phyloP scores from a whole-genome alignment of 345 rosid genomes.

The Pistacia atlantica region DNA sequence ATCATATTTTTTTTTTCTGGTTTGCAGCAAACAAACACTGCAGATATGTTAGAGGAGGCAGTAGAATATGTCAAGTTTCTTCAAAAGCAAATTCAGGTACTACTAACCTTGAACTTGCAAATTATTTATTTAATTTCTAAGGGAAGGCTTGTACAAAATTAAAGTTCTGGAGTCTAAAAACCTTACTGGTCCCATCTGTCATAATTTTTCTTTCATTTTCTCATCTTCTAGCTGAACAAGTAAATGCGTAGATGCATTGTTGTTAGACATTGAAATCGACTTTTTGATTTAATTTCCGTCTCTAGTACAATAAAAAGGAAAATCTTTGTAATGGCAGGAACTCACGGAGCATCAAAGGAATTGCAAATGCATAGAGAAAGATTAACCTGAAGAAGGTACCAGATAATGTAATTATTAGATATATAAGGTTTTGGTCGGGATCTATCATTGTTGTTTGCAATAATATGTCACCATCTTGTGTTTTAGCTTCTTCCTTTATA shows the following conservation, averaged over 20 bases:
- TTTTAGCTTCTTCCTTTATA: constrained; percentile 3
- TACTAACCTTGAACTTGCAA: constrained; percentile 1
- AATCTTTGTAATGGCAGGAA: constrained; percentile 49
- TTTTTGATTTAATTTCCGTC: neutral
- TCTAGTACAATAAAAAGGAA: neutral
- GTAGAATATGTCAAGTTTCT: constrained; percentile 76
- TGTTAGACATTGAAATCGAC: neutral
- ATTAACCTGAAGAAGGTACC: constrained; percentile 33
- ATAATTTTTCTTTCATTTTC: neutral
- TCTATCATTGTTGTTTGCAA: constrained; percentile 8
- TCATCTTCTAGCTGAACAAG: neutral
- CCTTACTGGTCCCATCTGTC: neutral
- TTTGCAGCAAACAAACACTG: constrained; percentile 87
- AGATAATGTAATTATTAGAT: constrained; percentile 16
- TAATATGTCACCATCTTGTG: neutral
- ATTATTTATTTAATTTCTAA: constrained; percentile 1
- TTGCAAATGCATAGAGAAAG: constrained; percentile 64
- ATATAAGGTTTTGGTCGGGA: neutral
- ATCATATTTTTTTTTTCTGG: neutral
- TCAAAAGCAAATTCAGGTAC: constrained; percentile 82
- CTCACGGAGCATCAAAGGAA: constrained; percentile 66
- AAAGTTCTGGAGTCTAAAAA: neutral
- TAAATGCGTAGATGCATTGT: neutral
- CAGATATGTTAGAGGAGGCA: constrained; percentile 91
- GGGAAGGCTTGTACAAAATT: neutral